Percentiles rank a stretch among this genome's conserved stretches.
phyloP scores from a whole-genome alignment of 2,329 filamentous ascomycete species.

The Canariomyces notabilis region DNA sequence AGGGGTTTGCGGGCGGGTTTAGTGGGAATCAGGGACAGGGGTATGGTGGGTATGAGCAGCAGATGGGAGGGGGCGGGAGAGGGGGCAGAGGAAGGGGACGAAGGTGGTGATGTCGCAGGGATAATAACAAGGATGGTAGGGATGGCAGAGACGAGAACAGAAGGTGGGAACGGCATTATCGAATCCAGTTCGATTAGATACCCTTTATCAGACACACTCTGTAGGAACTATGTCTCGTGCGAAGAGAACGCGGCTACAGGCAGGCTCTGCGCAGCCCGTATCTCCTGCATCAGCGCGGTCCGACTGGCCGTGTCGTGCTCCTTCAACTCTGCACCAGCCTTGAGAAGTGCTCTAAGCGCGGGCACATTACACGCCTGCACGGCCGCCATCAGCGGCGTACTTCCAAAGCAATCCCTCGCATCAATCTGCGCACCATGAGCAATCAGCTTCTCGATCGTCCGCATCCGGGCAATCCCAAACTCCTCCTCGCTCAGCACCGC shows the following conservation, averaged over 20 bases:
- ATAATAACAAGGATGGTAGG: too few relatives aligned
- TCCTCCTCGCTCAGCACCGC: constrained; percentile 8
- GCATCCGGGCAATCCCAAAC: constrained; percentile 13
- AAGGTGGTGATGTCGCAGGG: constrained; percentile 6
- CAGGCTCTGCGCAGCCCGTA: not conserved
- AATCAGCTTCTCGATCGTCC: constrained; percentile 22
- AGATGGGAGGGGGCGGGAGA: constrained; percentile 36
- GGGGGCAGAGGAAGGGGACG: constrained; percentile 32
- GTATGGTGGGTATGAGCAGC: constrained; percentile 40
- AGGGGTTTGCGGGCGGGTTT: constrained; percentile 47
- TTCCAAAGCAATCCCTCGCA: constrained; percentile 22
- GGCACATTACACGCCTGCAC: constrained; percentile 20
- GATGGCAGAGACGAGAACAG: too few relatives aligned
- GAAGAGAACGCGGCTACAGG: not conserved
- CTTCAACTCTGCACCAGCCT: constrained; percentile 18
- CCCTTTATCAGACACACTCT: too few relatives aligned
- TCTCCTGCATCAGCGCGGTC: not conserved
- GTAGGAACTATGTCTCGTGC: too few relatives aligned
- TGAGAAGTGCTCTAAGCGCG: constrained; percentile 21
- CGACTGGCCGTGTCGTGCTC: not conserved
- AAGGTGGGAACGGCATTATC: too few relatives aligned
- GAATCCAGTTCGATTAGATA: not conserved
- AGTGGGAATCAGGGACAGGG: constrained; percentile 44
- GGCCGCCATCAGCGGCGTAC: constrained; percentile 24
- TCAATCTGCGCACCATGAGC: constrained; percentile 19